Percentiles rank a stretch among this genome's conserved stretches.
Evolutionary conservation across 306 rosid species (phyloP).

Genomic region (Vicia faba): DNA sequence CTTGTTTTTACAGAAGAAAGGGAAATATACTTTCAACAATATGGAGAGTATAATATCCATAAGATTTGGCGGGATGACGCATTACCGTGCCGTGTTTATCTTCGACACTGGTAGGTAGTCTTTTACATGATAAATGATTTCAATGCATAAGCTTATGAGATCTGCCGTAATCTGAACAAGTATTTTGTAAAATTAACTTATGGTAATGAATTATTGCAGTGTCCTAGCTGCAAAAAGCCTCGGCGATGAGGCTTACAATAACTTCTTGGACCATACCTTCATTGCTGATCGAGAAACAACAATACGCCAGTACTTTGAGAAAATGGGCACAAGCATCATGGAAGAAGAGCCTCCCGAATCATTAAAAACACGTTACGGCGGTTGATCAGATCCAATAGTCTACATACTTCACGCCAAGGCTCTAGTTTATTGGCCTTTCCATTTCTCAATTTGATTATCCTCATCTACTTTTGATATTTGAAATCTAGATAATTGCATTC

Average conservation of each 20-base stretch:
- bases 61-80: slow-evolving; percentile 86
- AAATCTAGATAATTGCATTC: not conserved
- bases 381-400: slow-evolving; percentile 26
- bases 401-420: not conserved
- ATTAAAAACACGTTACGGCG: slow-evolving; percentile 49
- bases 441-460: slow-evolving; percentile 12
- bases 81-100: slow-evolving; percentile 90
- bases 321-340: slow-evolving; percentile 39
- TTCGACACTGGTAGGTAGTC: slow-evolving; percentile 76
- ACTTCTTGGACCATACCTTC: slow-evolving; percentile 51
- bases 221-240: slow-evolving; percentile 46
- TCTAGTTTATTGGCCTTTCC: not conserved
- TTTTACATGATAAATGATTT: not conserved
- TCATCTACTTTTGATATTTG: not conserved
- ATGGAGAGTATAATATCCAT: slow-evolving; percentile 61
- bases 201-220: slow-evolving; percentile 37
- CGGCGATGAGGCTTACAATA: slow-evolving; percentile 46
- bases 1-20: slow-evolving; percentile 47
- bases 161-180: not conserved
- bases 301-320: slow-evolving; percentile 46
- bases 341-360: slow-evolving; percentile 52
- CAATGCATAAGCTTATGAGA: slow-evolving; percentile 8
- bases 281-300: slow-evolving; percentile 49
- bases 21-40: slow-evolving; percentile 63
- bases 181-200: slow-evolving; percentile 11